These are phyloP conservation scores for Acer campestre DNA, from an alignment of 345 rosid genomes.

Conservation along the genomic window DNA sequence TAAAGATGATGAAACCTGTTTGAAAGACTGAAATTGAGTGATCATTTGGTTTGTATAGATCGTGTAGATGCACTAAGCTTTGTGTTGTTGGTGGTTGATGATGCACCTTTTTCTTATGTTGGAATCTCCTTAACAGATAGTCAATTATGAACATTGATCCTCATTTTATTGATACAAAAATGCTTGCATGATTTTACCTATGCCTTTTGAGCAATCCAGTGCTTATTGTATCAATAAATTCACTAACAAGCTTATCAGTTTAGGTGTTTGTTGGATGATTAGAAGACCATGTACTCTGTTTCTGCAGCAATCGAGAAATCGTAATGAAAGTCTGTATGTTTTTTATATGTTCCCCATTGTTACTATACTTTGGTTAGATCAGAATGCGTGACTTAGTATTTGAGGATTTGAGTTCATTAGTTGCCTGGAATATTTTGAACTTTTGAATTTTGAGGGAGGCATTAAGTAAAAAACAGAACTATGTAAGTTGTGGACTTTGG, in stretches of 20 bases:
- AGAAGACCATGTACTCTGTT: neutral
- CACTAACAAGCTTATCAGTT: neutral
- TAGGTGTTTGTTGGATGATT: conserved; percentile 3
- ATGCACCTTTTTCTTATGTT: conserved; percentile 11
- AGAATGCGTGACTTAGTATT: neutral
- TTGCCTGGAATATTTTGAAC: neutral
- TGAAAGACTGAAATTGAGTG: neutral
- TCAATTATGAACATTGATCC: conserved; percentile 10
- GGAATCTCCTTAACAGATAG: conserved; percentile 16
- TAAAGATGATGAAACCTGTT: neutral
- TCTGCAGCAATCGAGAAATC: neutral
- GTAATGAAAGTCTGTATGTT: neutral
- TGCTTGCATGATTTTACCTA: neutral
- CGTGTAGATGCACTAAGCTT: conserved; percentile 14
- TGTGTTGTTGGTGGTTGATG: conserved; percentile 4
- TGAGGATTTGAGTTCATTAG: neutral
- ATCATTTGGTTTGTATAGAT: neutral
- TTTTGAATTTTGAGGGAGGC: neutral
- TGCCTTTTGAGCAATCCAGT: neutral
- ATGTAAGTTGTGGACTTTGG: neutral
- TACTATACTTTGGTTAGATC: neutral
- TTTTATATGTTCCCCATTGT: neutral
- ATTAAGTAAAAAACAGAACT: neutral
- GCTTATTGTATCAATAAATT: neutral
- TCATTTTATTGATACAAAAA: neutral